These are phyloP conservation scores for Macaranga tanarius DNA, from an alignment of 441 rosid genomes.

Conservation along the genomic window DNA sequence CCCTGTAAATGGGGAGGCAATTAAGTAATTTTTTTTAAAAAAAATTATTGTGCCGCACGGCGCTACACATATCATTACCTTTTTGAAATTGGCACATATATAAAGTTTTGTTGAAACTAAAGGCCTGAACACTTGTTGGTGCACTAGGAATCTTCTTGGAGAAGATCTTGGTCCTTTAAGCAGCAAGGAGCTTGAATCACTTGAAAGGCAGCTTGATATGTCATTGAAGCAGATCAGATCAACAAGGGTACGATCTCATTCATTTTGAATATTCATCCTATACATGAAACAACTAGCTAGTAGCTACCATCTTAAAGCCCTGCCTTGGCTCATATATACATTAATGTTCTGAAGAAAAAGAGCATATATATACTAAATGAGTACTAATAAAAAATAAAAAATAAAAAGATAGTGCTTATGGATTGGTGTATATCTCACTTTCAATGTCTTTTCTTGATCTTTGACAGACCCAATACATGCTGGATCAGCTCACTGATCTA, in stretches of 20 bases:
- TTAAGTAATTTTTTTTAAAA: too few species aligned
- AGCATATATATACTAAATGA: too few species aligned
- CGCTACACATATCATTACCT: too few species aligned
- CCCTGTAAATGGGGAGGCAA: too few species aligned
- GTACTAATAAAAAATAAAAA: too few species aligned
- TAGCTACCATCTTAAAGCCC: too few species aligned
- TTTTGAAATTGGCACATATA: not conserved
- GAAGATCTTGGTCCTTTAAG: slow-evolving; percentile 92
- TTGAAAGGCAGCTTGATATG: slow-evolving; percentile 92
- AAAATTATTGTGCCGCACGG: too few species aligned
- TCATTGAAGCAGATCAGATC: slow-evolving; percentile 93
- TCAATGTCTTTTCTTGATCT: not conserved
- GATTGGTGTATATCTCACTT: slow-evolving; percentile 7
- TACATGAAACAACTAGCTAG: too few species aligned
- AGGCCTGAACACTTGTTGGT: not conserved
- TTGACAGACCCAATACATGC: slow-evolving; percentile 83
- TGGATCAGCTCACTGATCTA: slow-evolving; percentile 92
- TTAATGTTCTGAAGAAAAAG: too few species aligned
- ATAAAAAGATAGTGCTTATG: too few species aligned
- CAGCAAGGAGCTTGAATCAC: slow-evolving; percentile 93
- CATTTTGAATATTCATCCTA: not conserved
- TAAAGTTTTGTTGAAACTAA: not conserved
- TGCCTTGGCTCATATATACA: too few species aligned
- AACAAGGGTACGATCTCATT: slow-evolving; percentile 50
- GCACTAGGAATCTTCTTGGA: slow-evolving; percentile 75